Conservation (phyloP, 495 filamentous ascomycete genomes). For the Choiromyces venosus region DNA sequence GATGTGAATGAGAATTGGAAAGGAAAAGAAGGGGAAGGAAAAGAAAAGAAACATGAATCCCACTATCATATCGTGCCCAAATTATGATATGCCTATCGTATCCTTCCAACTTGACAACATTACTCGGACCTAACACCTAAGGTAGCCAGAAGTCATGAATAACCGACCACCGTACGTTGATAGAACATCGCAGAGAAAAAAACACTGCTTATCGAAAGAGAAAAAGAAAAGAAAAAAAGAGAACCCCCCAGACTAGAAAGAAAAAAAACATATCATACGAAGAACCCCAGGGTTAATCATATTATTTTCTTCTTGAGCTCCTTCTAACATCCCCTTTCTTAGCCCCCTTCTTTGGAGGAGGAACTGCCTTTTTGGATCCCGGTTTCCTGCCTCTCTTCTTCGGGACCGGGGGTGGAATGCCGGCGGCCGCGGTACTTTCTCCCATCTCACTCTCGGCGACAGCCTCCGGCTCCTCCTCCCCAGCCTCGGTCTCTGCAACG, state of each 20-base stretch:
- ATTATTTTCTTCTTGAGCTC: slow-evolving; percentile 39
- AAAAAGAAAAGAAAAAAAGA: neutral
- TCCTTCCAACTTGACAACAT: neutral
- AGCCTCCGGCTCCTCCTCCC: slow-evolving; percentile 42
- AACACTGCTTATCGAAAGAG: neutral
- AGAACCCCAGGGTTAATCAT: neutral
- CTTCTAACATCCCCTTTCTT: slow-evolving; percentile 46
- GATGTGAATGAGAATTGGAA: neutral
- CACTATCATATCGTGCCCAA: neutral
- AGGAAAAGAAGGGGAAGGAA: too few relatives aligned
- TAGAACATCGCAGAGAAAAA: neutral
- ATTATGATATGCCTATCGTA: neutral
- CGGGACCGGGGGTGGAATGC: slow-evolving; percentile 21
- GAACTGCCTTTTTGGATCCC: slow-evolving; percentile 24
- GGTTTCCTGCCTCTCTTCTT: slow-evolving; percentile 20
- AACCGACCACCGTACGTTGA: neutral
- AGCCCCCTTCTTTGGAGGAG: slow-evolving; percentile 19
- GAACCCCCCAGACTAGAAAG: neutral
- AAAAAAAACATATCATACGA: neutral
- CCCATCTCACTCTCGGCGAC: slow-evolving; percentile 39
- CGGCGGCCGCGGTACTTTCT: slow-evolving; percentile 28
- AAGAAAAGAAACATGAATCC: neutral
- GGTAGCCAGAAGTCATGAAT: neutral
- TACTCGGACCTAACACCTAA: neutral
- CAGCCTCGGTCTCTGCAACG: slow-evolving; percentile 44